Percentiles rank a stretch among this genome's conserved stretches.
Evolutionary conservation across 768 basidiomycete genomes (phyloP).

Genomic region (Piloderma croceum): DNA sequence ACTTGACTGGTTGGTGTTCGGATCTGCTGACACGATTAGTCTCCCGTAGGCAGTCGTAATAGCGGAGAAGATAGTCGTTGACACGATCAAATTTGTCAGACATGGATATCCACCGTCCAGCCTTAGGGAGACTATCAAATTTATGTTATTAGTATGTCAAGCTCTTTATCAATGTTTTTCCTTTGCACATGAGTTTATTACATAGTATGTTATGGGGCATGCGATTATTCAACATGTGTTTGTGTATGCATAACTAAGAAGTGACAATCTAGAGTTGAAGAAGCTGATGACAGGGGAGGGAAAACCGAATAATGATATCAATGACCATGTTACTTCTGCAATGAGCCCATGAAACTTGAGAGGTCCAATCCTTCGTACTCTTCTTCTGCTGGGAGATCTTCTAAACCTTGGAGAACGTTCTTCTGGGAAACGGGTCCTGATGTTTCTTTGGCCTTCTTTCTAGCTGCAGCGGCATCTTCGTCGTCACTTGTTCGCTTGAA

Average conservation of each 20-base stretch:
- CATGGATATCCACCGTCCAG: no score
- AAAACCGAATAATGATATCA: slow-evolving; percentile 19
- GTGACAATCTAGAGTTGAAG: background rate
- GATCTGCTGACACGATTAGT: no score
- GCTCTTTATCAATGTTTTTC: slow-evolving; percentile 3
- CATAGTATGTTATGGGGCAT: background rate
- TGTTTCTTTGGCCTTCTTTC: slow-evolving; percentile 51
- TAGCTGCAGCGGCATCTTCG: slow-evolving; percentile 50
- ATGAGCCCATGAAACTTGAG: slow-evolving; percentile 83
- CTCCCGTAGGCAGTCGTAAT: no score
- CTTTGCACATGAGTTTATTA: no score
- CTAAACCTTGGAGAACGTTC: slow-evolving; percentile 82
- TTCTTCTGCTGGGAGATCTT: slow-evolving; percentile 87
- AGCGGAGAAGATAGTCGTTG: no score
- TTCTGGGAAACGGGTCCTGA: slow-evolving; percentile 65
- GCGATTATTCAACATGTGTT: slow-evolving; percentile 1
- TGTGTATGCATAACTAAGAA: slow-evolving; percentile 1
- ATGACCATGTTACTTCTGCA: slow-evolving; percentile 47
- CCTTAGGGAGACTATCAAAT: no score
- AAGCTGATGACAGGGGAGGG: slow-evolving; percentile 6
- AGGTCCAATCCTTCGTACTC: slow-evolving; percentile 89
- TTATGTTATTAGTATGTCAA: slow-evolving; percentile 2
- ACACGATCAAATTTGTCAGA: no score
- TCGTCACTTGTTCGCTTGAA: slow-evolving; percentile 82
- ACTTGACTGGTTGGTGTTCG: no score